Base-by-base conservation (phyloP, 2,329 filamentous ascomycete genomes). In the Graphilbum sp. region DNA sequence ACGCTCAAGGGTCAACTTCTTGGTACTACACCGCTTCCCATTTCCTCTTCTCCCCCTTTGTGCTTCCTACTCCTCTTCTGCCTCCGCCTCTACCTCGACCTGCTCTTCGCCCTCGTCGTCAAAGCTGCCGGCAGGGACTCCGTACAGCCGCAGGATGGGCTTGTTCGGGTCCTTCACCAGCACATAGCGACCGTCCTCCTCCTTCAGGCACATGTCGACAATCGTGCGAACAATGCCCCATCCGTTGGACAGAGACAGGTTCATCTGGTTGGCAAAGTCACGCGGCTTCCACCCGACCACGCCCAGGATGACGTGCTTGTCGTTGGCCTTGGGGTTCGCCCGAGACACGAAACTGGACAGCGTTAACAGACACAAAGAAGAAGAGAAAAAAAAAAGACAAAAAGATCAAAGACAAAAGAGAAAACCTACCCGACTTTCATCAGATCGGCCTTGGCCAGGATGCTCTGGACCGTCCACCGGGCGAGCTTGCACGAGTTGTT, bases 401-500 rank as follows among this genome's bases (percentile, higher is more conserved):
- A 39, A 13, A 5, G 19, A 21, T 37, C n/a, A 25, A 31, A 32
- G 33, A 38, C n/a, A 25, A 31, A 32, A 34, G 4, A 34, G 24
- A 40, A 33, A 13, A 68, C 77, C 47, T 67, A 87, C 81, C 85
- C 90, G 58, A 98, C 77, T 70, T 96, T 98, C 86, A 98, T 95
- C 48, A 86, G 70, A 57, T 98, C 90, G n/a, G 90, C 87, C 64
- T 87, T 87, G 57, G 88, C 87, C 41, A 98, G 75, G 54, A 98
- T 95, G 54, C 81, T 84, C 69, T 98, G 90, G 32, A 88, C 85
- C 24, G 90, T 94, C 90, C 90, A 98, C 58, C 90, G 72, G 41
- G 90, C 90, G 45, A 98, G 78, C 70, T 98, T 98, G 80, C 85
- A 93, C 55, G 78, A 86, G 74, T 98, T 98, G 75, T 98, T 98